These are phyloP conservation scores for Arxiozyma telluris DNA, from an alignment of 1,139 yeast species.

Conservation along the genomic window DNA sequence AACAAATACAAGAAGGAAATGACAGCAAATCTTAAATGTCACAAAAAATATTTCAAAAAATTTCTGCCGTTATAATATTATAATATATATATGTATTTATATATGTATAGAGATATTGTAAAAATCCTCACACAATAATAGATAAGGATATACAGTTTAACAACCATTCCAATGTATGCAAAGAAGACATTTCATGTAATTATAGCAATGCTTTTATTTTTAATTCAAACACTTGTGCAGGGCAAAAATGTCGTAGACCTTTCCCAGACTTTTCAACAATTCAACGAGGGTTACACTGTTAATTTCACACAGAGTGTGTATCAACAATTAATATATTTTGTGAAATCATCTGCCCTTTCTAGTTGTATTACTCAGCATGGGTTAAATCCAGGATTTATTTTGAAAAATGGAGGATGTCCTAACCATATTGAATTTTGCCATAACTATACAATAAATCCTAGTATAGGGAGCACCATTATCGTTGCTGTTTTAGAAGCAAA, in stretches of 20 bases:
- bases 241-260: slow-evolving; percentile 2
- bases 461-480: slow-evolving; percentile 33
- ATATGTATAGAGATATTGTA: too few species aligned
- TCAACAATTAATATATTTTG: slow-evolving; percentile 26
- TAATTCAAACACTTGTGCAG: background rate
- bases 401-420: slow-evolving; percentile 28
- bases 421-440: slow-evolving; percentile 23
- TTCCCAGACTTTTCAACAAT: slow-evolving; percentile 14
- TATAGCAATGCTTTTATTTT: background rate
- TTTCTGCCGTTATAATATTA: background rate
- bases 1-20: background rate
- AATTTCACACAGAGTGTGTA: slow-evolving; percentile 14
- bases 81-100: too few species aligned
- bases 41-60: background rate
- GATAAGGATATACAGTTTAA: background rate
- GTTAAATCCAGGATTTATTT: slow-evolving; percentile 14
- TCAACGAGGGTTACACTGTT: slow-evolving; percentile 1
- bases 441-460: slow-evolving; percentile 18
- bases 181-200: background rate
- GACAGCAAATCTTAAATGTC: background rate
- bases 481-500: slow-evolving; percentile 33
- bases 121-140: too few species aligned
- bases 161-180: background rate
- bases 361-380: slow-evolving; percentile 22
- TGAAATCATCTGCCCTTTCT: slow-evolving; percentile 26